Evolutionary conservation across 2,329 filamentous ascomycete species (phyloP).

Genomic region (Aspergillus latus): DNA sequence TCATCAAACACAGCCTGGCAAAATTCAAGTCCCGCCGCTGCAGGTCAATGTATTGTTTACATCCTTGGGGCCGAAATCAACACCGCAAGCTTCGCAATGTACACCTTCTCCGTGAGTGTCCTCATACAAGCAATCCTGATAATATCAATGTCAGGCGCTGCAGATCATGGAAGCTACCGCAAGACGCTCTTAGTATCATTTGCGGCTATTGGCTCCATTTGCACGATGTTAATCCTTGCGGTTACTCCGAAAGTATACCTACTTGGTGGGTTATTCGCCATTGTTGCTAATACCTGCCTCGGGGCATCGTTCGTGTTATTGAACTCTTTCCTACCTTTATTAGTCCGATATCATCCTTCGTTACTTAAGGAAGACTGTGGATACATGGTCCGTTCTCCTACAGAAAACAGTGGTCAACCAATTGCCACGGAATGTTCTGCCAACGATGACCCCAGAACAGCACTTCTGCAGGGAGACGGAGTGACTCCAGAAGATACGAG

Average conservation of each 20-base stretch:
- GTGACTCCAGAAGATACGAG: constrained; percentile 7
- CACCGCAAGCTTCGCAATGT: constrained; percentile 96
- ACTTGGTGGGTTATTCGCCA: constrained; percentile 77
- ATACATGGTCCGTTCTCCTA: too few relatives aligned
- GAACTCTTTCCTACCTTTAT: constrained; percentile 89
- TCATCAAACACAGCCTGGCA: neutral
- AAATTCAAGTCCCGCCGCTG: constrained; percentile 29
- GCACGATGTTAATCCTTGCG: constrained; percentile 86
- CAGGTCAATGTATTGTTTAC: constrained; percentile 75
- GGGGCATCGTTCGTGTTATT: constrained; percentile 92
- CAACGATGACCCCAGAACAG: constrained; percentile 22
- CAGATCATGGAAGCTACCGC: constrained; percentile 88
- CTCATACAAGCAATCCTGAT: constrained; percentile 85
- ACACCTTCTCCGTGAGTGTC: constrained; percentile 93
- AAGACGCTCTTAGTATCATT: constrained; percentile 87
- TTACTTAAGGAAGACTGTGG: constrained; percentile 36
- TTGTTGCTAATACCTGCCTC: constrained; percentile 90
- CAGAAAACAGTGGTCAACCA: constrained; percentile 16
- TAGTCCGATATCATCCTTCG: constrained; percentile 79
- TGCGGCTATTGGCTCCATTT: constrained; percentile 74
- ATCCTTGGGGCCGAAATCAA: constrained; percentile 85
- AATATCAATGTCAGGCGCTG: constrained; percentile 92
- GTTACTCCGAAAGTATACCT: constrained; percentile 74
- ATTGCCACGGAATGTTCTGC: neutral
- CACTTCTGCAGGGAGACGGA: constrained; percentile 24